Conservation (phyloP, 257 asterid species). For the Mitragyna speciosa region DNA sequence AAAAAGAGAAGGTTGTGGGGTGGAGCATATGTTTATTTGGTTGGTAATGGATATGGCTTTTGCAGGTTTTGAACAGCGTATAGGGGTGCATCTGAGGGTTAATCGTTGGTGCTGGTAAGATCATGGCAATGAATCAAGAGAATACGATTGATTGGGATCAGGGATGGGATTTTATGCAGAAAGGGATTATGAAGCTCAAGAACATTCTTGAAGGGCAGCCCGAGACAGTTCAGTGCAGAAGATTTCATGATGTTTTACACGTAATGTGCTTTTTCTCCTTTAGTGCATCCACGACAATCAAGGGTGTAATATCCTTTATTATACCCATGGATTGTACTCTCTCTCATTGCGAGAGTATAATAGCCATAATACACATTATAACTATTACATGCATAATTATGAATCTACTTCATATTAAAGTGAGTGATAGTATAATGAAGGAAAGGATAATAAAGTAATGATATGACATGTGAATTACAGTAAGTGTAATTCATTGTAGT, state of each 20-base stretch:
- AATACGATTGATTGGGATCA: constrained; percentile 75
- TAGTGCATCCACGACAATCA: too few species aligned
- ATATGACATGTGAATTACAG: too few species aligned
- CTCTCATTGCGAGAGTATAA: too few species aligned
- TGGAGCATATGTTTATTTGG: neutral
- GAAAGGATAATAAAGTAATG: too few species aligned
- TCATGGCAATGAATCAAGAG: constrained; percentile 70
- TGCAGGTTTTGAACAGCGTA: constrained; percentile 23
- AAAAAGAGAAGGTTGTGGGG: neutral
- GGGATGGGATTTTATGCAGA: constrained; percentile 95
- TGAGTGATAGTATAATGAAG: too few species aligned
- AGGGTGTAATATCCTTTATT: too few species aligned
- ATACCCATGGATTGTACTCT: too few species aligned
- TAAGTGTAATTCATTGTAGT: too few species aligned
- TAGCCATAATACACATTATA: too few species aligned
- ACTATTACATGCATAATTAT: too few species aligned
- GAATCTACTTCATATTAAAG: too few species aligned
- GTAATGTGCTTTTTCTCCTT: constrained; percentile 36
- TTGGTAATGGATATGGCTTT: neutral
- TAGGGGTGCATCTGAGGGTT: constrained; percentile 20
- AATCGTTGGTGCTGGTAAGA: constrained; percentile 20
- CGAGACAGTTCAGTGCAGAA: constrained; percentile 88
- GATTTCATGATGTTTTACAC: constrained; percentile 94
- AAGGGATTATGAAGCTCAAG: constrained; percentile 82
- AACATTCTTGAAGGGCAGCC: constrained; percentile 84